Percentiles rank a stretch among this genome's conserved stretches.
These are phyloP conservation scores for Didymella lethalis DNA, from an alignment of 2,329 filamentous ascomycete species.

Conservation along the genomic window DNA sequence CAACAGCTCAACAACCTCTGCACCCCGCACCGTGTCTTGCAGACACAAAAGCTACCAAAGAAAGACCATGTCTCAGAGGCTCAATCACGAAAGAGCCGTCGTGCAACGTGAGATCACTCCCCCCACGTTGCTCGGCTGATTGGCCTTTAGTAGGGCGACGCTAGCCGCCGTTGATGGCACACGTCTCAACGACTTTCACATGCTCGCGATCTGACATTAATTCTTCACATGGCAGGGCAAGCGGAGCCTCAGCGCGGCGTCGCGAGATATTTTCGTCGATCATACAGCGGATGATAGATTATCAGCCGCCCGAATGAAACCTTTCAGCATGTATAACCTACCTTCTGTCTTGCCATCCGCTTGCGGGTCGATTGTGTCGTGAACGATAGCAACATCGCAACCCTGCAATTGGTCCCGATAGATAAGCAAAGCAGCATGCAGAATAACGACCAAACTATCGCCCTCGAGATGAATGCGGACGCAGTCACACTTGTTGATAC, in stretches of 20 bases:
- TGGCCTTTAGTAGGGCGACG: conserved; percentile 28
- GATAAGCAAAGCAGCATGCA: conserved; percentile 29
- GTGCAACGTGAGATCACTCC: conserved; percentile 6
- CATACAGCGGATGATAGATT: conserved; percentile 13
- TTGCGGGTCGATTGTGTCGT: conserved; percentile 18
- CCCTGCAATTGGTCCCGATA: conserved; percentile 16
- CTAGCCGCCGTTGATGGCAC: conserved; percentile 26
- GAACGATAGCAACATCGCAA: conserved; percentile 9
- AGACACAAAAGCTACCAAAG: background rate
- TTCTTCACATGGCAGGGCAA: conserved; percentile 17
- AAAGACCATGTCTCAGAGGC: background rate
- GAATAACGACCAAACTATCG: background rate
- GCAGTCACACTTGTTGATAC: conserved; percentile 21
- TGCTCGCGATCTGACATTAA: conserved; percentile 21
- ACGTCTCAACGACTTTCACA: conserved; percentile 34
- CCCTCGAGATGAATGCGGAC: conserved; percentile 19
- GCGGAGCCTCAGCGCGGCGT: conserved; percentile 10
- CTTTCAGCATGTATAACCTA: conserved; percentile 6
- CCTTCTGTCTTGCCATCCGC: conserved; percentile 6
- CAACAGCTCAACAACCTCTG: conserved; percentile 10
- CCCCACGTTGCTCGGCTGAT: conserved; percentile 27
- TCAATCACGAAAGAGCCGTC: background rate
- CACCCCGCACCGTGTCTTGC: conserved; percentile 12
- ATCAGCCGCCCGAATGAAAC: background rate
- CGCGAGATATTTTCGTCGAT: conserved; percentile 25